Conservation (phyloP, 2,329 filamentous ascomycete genomes). For the Epichloe aotearoae region DNA sequence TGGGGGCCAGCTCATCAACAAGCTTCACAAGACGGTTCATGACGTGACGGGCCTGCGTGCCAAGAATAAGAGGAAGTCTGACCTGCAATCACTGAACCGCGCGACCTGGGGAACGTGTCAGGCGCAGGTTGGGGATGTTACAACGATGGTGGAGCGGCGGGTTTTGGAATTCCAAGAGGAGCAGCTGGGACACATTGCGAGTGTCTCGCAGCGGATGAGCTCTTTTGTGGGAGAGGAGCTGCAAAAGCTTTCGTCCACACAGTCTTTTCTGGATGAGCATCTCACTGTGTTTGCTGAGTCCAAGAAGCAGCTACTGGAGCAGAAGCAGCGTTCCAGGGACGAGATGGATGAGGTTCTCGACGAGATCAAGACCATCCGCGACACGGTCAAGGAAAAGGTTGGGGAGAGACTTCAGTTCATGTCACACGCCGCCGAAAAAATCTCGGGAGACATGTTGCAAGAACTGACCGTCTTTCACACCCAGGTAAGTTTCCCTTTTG, state of each 20-base stretch:
- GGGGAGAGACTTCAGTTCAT: constrained; percentile 75
- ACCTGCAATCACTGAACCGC: constrained; percentile 69
- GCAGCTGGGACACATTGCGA: constrained; percentile 57
- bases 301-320: constrained; percentile 52
- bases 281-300: constrained; percentile 54
- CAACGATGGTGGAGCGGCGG: constrained; percentile 60
- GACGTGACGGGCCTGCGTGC: constrained; percentile 74
- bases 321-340: constrained; percentile 57
- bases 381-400: constrained; percentile 76
- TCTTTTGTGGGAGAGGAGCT: constrained; percentile 65
- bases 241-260: constrained; percentile 54
- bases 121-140: constrained; percentile 62
- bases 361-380: constrained; percentile 79
- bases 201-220: constrained; percentile 59
- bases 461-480: constrained; percentile 77
- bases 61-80: constrained; percentile 75
- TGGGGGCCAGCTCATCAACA: constrained; percentile 64
- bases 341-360: constrained; percentile 86
- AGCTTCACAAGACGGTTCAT: constrained; percentile 61
- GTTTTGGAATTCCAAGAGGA: constrained; percentile 59
- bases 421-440: constrained; percentile 69
- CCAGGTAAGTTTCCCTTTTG: constrained; percentile 28
- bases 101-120: constrained; percentile 68
- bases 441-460: constrained; percentile 75
- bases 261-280: constrained; percentile 57